Conservation (phyloP, 768 basidiomycete species). For the Baorangia bicolor region DNA sequence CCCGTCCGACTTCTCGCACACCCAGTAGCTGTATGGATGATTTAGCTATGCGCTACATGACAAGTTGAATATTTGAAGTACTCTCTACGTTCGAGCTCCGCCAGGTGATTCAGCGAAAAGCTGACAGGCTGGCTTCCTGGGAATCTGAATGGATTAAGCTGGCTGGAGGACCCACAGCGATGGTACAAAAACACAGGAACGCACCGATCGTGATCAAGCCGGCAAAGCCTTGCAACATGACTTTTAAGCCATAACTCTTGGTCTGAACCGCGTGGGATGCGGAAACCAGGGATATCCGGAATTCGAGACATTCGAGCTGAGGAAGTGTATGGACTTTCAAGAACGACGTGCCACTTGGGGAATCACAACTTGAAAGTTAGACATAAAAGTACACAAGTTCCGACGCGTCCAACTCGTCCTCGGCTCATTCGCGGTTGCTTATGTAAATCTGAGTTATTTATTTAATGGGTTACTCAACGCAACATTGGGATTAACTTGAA, state of each 20-base stretch:
- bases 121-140: conserved; percentile 97
- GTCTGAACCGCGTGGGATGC: conserved; percentile 52
- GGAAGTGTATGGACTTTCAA: background rate
- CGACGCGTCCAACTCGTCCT: background rate
- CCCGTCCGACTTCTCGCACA: conserved; percentile 98
- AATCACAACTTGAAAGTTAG: background rate
- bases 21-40: conserved; percentile 77
- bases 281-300: conserved; percentile 70
- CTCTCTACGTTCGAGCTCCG: conserved; percentile 82
- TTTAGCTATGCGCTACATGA: conserved; percentile 11
- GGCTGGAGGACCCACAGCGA: background rate
- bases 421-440: conserved; percentile 10
- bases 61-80: conserved; percentile 31
- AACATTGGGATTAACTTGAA: conserved; percentile 22
- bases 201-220: conserved; percentile 63
- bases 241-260: conserved; percentile 65
- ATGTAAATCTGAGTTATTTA: conserved; percentile 13
- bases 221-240: conserved; percentile 64
- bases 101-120: conserved; percentile 69
- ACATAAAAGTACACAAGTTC: background rate
- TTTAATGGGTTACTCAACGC: conserved; percentile 3
- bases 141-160: conserved; percentile 53
- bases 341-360: background rate
- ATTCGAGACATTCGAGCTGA: conserved; percentile 46
- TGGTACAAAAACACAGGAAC: conserved; percentile 18